These are phyloP conservation scores for Theileria annulata DNA, from an alignment of 169 alveolate genomes.

Conservation along the genomic window DNA sequence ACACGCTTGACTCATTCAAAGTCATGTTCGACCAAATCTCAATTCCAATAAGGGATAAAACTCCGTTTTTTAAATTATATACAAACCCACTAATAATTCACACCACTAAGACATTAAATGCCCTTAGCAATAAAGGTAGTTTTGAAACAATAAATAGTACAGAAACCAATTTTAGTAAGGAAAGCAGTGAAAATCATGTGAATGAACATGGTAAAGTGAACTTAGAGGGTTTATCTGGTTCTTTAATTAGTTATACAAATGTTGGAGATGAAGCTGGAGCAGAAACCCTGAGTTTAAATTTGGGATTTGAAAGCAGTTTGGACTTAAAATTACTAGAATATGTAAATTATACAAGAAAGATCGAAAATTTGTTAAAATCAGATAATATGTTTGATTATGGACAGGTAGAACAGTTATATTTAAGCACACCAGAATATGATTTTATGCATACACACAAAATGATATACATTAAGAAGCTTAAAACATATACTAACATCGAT, in stretches of 20 bases:
- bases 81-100: slow-evolving; percentile 7
- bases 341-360: slow-evolving; percentile 12
- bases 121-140: background rate
- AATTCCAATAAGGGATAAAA: background rate
- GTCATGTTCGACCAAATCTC: background rate
- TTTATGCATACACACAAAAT: slow-evolving; percentile 7
- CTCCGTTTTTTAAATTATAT: background rate
- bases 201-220: background rate
- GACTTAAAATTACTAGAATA: background rate
- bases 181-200: background rate
- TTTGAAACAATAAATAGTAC: background rate
- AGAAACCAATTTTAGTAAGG: background rate
- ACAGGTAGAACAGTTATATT: background rate
- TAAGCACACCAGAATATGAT: slow-evolving; percentile 9
- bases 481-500: slow-evolving; percentile 15
- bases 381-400: background rate
- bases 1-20: background rate
- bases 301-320: background rate
- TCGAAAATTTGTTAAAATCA: background rate
- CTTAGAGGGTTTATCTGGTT: background rate
- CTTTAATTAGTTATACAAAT: background rate
- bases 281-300: background rate
- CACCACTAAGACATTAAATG: background rate
- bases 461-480: slow-evolving; percentile 17
- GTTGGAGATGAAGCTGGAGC: background rate